A percentile compares a stretch with the other conserved stretches of the same genome.
Conservation (phyloP, 306 rosid species). For the Rosa rugosa region DNA sequence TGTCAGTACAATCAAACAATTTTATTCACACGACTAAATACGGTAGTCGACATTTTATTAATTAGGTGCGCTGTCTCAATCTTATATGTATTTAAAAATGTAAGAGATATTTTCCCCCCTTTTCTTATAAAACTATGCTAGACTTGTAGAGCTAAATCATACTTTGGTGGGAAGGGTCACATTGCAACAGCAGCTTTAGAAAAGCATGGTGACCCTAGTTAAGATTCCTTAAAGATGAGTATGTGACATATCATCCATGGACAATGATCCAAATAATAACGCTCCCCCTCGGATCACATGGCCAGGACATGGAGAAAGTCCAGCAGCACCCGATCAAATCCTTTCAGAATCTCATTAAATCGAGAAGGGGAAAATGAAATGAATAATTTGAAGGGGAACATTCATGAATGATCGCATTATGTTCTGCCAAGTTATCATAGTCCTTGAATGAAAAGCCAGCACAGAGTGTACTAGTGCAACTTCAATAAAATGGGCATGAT, state of each 20-base stretch:
- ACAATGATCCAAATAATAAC: constrained; percentile 28
- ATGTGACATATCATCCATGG: constrained; percentile 23
- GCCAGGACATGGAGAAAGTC: constrained; percentile 46
- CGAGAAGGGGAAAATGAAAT: constrained; percentile 3
- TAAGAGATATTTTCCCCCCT: too few species aligned
- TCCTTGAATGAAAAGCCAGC: background rate
- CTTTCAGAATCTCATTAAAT: constrained; percentile 17
- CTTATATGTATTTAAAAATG: too few species aligned
- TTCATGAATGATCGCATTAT: background rate
- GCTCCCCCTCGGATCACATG: constrained; percentile 41
- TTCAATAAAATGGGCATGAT: constrained; percentile 15
- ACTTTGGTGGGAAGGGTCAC: background rate
- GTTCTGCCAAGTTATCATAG: constrained; percentile 29
- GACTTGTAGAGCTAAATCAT: background rate
- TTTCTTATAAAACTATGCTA: background rate
- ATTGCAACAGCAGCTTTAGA: background rate
- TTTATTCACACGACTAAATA: background rate
- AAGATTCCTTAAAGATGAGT: constrained; percentile 39
- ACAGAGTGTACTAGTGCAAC: constrained; percentile 13
- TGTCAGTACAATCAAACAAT: background rate
- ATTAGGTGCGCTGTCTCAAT: too few species aligned
- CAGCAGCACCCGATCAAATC: constrained; percentile 9
- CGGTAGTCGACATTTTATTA: background rate
- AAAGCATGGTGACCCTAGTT: background rate
- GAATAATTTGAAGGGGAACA: background rate